A percentile compares a stretch with the other conserved stretches of the same genome.
phyloP scores from a whole-genome alignment of 805 yeast genomes.

The Candida wancherniae region DNA sequence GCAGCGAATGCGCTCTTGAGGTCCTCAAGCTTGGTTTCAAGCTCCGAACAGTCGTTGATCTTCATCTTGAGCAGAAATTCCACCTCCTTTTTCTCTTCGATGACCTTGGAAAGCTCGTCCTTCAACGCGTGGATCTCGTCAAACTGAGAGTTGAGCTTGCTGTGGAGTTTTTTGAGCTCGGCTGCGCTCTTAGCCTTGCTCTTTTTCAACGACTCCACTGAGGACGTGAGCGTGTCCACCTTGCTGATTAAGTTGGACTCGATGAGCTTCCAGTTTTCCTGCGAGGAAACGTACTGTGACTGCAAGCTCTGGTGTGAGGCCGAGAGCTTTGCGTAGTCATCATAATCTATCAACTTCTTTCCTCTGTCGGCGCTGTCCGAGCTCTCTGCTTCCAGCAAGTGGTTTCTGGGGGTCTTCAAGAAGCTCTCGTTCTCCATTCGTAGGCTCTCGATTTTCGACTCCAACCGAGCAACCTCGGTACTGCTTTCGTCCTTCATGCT shows the following conservation, averaged over 20 bases:
- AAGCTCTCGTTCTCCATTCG: constrained; percentile 55
- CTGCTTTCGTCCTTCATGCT: constrained; percentile 30
- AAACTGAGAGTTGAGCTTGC: constrained; percentile 12
- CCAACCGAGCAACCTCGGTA: constrained; percentile 55
- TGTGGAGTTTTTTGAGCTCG: constrained; percentile 30
- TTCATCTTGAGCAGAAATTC: constrained; percentile 19
- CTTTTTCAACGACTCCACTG: constrained; percentile 25
- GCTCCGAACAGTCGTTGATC: constrained; percentile 19
- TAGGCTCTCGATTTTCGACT: constrained; percentile 63
- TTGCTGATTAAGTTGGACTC: constrained; percentile 61
- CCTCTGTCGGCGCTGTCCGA: background rate
- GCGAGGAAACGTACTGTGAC: constrained; percentile 67
- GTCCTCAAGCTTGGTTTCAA: constrained; percentile 28
- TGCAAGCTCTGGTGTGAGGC: constrained; percentile 55
- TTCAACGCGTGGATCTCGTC: constrained; percentile 23
- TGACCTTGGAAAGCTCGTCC: constrained; percentile 3
- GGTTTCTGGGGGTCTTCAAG: constrained; percentile 6
- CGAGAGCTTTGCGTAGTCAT: constrained; percentile 38
- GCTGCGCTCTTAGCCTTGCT: constrained; percentile 24
- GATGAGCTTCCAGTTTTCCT: constrained; percentile 77
- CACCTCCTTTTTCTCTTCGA: constrained; percentile 23
- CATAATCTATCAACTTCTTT: constrained; percentile 27
- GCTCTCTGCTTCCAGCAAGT: constrained; percentile 15
- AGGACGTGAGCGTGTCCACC: constrained; percentile 30
- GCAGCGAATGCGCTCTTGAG: constrained; percentile 27